Evolutionary conservation across 768 basidiomycete species (phyloP), one percentile per base, ranked within the genome.

Genomic region (Rhodocollybia butyracea): DNA sequence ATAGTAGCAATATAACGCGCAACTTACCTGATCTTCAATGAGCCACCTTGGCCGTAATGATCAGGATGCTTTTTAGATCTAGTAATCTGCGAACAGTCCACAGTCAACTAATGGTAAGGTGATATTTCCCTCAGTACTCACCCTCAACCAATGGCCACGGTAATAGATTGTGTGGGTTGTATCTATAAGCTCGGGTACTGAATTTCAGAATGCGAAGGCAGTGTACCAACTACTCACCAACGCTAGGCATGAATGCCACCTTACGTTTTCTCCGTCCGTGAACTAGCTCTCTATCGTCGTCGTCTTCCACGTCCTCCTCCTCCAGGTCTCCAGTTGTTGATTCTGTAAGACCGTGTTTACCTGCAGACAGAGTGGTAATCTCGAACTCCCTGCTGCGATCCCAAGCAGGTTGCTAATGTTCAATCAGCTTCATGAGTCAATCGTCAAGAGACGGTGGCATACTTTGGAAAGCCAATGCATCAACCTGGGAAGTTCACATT

Each of bases 401-500:
- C 89, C 91, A 93, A 22, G 91, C 88, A 12, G 91, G 91, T 87
- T 93, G 91, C 91, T 93, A 48, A 40, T 46, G 41, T 26, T 51
- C 51, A 59, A 53, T 36, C 39, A 57, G 57, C 59, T 60, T 63
- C 17, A 62, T 46, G 48, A 57, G 51, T 51, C 53, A 54, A 46
- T 31, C 34, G 30, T 15, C 21, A 27, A 27, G 55, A 56, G 11
- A 56, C 50, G n/a, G 56, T 61, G 46, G 51, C 68, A 59, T 54
- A 84, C 89, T 81, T 92, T 93, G 22, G 88, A 78, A 45, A 93
- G 77, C 91, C 91, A 93, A 63, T 93, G 88, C 88, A 91, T 90
- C 60, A 92, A 68, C 90, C 89, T 91, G 60, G n/a, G 55, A 50
- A 55, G 45, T 39, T 29, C 22, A 48, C 3, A 55, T 40, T 17